Conservation (phyloP, 805 yeast species). For the Candida maesae region DNA sequence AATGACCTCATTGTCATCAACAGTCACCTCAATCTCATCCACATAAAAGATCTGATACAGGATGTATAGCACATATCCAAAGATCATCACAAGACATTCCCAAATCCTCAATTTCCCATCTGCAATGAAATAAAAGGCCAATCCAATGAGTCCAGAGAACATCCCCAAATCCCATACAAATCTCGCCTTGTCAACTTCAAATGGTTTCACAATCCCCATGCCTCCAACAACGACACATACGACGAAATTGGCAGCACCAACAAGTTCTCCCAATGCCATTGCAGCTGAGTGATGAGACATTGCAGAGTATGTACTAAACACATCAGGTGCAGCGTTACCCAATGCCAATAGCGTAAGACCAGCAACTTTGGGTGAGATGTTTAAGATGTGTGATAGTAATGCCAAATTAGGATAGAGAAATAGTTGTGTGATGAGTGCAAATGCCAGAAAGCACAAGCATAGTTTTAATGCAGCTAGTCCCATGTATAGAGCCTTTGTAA, state of each 20-base stretch:
- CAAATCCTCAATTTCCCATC: slow-evolving; percentile 51
- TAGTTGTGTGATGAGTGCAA: slow-evolving; percentile 81
- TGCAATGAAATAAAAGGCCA: slow-evolving; percentile 48
- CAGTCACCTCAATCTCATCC: slow-evolving; percentile 1
- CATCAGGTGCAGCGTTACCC: slow-evolving; percentile 92
- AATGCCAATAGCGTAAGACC: slow-evolving; percentile 86
- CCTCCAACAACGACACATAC: slow-evolving; percentile 76
- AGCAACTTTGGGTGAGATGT: slow-evolving; percentile 70
- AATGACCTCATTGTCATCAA: too few species aligned
- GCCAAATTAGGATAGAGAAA: slow-evolving; percentile 76
- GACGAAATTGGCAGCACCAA: slow-evolving; percentile 86
- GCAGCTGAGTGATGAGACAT: slow-evolving; percentile 67
- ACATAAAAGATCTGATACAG: slow-evolving; percentile 37
- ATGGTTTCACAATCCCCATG: slow-evolving; percentile 67
- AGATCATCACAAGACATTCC: slow-evolving; percentile 57
- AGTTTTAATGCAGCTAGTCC: slow-evolving; percentile 25
- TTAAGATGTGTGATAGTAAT: slow-evolving; percentile 55
- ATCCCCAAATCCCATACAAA: slow-evolving; percentile 62
- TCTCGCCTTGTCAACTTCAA: slow-evolving; percentile 45
- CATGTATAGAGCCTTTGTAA: not conserved
- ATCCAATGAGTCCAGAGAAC: slow-evolving; percentile 46
- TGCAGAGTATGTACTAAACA: slow-evolving; percentile 80
- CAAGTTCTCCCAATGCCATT: slow-evolving; percentile 83
- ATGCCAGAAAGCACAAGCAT: slow-evolving; percentile 41
- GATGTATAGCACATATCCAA: slow-evolving; percentile 57